These are phyloP conservation scores for Termitomyces titanicus DNA, from an alignment of 768 basidiomycete genomes.

Conservation along the genomic window DNA sequence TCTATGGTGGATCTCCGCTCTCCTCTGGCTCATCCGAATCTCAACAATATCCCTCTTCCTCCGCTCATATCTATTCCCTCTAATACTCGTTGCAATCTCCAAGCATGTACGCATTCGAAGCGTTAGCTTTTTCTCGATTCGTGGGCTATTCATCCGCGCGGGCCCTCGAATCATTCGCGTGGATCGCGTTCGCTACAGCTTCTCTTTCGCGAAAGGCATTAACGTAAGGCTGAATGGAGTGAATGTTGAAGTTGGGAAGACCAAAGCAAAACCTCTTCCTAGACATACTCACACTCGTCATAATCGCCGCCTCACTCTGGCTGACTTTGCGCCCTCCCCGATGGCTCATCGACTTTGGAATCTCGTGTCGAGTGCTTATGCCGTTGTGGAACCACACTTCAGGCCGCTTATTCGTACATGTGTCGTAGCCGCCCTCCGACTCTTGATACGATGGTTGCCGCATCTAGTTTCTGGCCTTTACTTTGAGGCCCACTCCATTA, in stretches of 20 bases:
- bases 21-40: conserved; percentile 50
- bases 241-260: conserved; percentile 45
- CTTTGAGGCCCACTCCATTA: conserved; percentile 59
- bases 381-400: conserved; percentile 51
- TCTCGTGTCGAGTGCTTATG: conserved; percentile 36
- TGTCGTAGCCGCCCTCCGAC: conserved; percentile 51
- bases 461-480: conserved; percentile 62
- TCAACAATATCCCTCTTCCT: conserved; percentile 54
- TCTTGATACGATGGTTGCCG: conserved; percentile 65
- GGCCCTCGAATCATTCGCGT: conserved; percentile 53
- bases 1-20: conserved; percentile 35
- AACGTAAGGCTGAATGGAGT: conserved; percentile 62
- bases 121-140: conserved; percentile 73
- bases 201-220: conserved; percentile 50
- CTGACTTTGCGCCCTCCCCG: conserved; percentile 44
- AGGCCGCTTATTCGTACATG: conserved; percentile 58
- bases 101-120: conserved; percentile 65
- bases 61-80: conserved; percentile 66
- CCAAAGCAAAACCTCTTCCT: conserved; percentile 14
- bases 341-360: conserved; percentile 37
- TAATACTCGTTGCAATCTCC: conserved; percentile 56
- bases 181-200: conserved; percentile 69
- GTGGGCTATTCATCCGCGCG: conserved; percentile 65
- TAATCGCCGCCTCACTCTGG: conserved; percentile 41
- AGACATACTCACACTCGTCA: conserved; percentile 29